phyloP scores from a whole-genome alignment of 2,329 filamentous ascomycete genomes.

The Aspergillus eucalypticola region DNA sequence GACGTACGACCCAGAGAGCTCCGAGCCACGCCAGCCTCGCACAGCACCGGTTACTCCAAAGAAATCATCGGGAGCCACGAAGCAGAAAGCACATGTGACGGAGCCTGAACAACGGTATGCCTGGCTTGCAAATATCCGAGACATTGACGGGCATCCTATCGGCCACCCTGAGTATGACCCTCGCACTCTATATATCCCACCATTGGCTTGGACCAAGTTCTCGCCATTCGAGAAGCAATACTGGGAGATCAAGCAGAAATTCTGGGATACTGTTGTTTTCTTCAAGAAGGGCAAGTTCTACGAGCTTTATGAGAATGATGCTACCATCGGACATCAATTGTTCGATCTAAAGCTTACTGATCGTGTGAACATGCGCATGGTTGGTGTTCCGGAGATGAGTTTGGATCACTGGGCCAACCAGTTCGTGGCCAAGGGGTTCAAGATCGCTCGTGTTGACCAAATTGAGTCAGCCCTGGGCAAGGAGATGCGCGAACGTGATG shows the following conservation, averaged over 20 bases:
- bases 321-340: slow-evolving; percentile 90
- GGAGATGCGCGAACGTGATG: slow-evolving; percentile 93
- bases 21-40: slow-evolving; percentile 53
- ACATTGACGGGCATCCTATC: slow-evolving; percentile 77
- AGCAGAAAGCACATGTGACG: slow-evolving; percentile 71
- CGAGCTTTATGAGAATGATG: slow-evolving; percentile 96
- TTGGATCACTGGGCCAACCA: slow-evolving; percentile 98
- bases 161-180: slow-evolving; percentile 89
- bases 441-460: slow-evolving; percentile 94
- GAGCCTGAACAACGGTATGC: slow-evolving; percentile 85
- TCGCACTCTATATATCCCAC: slow-evolving; percentile 85
- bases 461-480: slow-evolving; percentile 94
- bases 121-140: slow-evolving; percentile 83
- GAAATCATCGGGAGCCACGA: slow-evolving; percentile 40
- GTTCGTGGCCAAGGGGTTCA: slow-evolving; percentile 96
- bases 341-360: slow-evolving; percentile 98
- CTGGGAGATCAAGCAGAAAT: slow-evolving; percentile 98
- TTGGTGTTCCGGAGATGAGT: slow-evolving; percentile 92
- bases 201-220: slow-evolving; percentile 75
- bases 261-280: slow-evolving; percentile 96
- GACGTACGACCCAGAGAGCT: slow-evolving; percentile 68
- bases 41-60: slow-evolving; percentile 40
- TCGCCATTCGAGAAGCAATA: slow-evolving; percentile 97
- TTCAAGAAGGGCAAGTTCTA: slow-evolving; percentile 99
- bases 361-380: slow-evolving; percentile 99